Conservation (phyloP, 129 eudicot species). For the Arctium lappa region DNA sequence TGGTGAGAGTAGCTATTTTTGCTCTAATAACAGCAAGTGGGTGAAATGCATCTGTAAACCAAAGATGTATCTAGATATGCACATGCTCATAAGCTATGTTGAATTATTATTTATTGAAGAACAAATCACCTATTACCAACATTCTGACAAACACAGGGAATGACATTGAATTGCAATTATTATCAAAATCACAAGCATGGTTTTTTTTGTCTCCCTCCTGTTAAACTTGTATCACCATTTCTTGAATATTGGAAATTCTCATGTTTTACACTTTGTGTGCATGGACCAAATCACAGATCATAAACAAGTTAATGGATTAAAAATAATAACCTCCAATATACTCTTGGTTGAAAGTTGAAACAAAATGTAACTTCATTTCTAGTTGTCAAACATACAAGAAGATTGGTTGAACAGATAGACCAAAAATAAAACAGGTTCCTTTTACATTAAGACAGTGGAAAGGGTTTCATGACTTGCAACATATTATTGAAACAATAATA, state of each 20-base stretch:
- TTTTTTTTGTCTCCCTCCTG: background rate
- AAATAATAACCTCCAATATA: background rate
- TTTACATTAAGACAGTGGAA: background rate
- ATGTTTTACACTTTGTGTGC: background rate
- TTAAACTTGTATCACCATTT: background rate
- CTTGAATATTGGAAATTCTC: background rate
- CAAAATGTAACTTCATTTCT: slow-evolving; percentile 3
- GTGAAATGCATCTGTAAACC: background rate
- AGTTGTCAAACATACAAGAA: slow-evolving; percentile 13
- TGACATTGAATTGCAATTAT: background rate
- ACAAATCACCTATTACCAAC: background rate
- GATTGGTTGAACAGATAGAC: background rate
- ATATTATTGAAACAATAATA: slow-evolving; percentile 2
- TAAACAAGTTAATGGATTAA: slow-evolving; percentile 6
- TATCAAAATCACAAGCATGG: background rate
- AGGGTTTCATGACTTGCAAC: background rate
- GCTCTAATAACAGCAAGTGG: background rate
- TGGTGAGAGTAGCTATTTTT: background rate
- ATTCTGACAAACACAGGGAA: background rate
- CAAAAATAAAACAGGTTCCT: background rate
- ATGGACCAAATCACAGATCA: slow-evolving; percentile 9
- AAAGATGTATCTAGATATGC: background rate
- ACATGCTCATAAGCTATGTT: background rate
- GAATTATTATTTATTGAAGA: background rate
- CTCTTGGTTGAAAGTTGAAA: background rate